These are phyloP conservation scores for Salinomyces thailandicus DNA, from an alignment of 2,329 filamentous ascomycete genomes.

Conservation along the genomic window DNA sequence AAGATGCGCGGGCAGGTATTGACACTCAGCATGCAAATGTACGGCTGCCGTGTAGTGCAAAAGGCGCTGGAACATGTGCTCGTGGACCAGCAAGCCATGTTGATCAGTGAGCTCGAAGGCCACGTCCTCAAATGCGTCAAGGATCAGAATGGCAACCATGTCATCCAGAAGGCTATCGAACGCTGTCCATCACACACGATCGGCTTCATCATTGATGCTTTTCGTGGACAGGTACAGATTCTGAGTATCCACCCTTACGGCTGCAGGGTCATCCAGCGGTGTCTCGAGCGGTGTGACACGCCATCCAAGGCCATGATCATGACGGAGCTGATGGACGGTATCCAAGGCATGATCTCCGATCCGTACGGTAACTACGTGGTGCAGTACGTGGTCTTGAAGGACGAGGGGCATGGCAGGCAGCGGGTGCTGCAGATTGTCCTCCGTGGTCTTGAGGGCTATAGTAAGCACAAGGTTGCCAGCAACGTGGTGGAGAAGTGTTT, in stretches of 20 bases:
- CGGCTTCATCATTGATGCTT: slow-evolving; percentile 72
- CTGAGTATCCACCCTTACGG: slow-evolving; percentile 75
- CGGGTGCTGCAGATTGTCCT: slow-evolving; percentile 66
- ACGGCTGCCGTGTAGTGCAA: slow-evolving; percentile 90
- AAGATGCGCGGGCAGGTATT: slow-evolving; percentile 81
- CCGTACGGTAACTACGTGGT: slow-evolving; percentile 95
- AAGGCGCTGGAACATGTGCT: slow-evolving; percentile 88
- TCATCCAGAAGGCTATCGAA: slow-evolving; percentile 88
- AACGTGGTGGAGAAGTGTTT: slow-evolving; percentile 96
- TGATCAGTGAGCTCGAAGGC: slow-evolving; percentile 72
- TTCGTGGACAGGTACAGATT: slow-evolving; percentile 61
- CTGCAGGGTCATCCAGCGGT: slow-evolving; percentile 85
- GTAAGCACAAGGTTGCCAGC: slow-evolving; percentile 92
- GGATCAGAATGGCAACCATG: slow-evolving; percentile 90
- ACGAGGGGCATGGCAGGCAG: slow-evolving; percentile 59
- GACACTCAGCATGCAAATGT: slow-evolving; percentile 74
- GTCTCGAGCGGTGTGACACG: slow-evolving; percentile 67
- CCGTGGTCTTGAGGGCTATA: slow-evolving; percentile 60
- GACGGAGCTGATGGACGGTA: slow-evolving; percentile 64
- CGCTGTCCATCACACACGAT: slow-evolving; percentile 67
- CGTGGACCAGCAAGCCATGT: slow-evolving; percentile 76
- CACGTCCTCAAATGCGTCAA: slow-evolving; percentile 68
- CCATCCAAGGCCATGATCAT: slow-evolving; percentile 63
- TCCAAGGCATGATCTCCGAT: slow-evolving; percentile 64
- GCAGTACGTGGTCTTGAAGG: slow-evolving; percentile 79